These are phyloP conservation scores for Theileria sp. DNA, from an alignment of 169 alveolate genomes.

Conservation along the genomic window DNA sequence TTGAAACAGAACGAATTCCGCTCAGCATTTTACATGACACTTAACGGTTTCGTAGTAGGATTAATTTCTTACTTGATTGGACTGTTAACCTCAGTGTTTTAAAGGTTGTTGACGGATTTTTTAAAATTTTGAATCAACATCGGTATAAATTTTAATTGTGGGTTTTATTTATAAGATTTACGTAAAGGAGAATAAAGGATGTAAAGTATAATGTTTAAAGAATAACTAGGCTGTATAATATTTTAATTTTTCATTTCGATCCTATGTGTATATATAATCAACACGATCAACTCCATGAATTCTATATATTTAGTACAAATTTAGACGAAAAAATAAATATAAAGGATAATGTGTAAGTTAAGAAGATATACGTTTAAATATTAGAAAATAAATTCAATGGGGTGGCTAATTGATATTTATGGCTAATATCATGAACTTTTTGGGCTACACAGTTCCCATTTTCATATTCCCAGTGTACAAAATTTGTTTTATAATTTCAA, in stretches of 20 bases:
- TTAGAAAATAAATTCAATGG: background rate
- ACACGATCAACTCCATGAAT: background rate
- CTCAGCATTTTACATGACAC: conserved; percentile 54
- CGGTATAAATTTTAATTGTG: background rate
- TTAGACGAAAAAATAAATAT: background rate
- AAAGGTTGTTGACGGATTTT: background rate
- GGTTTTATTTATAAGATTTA: too few species aligned
- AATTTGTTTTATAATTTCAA: background rate
- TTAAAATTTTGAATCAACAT: too few species aligned
- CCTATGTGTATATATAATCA: background rate
- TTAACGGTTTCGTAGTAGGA: conserved; percentile 50
- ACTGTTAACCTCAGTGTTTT: conserved; percentile 5
- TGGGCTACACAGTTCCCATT: background rate
- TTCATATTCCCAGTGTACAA: background rate
- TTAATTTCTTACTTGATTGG: conserved; percentile 37
- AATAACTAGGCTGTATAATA: background rate
- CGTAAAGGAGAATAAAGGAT: background rate
- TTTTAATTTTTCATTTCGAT: background rate
- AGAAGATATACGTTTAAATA: background rate
- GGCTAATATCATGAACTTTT: background rate
- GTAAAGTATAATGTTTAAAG: background rate
- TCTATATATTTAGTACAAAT: background rate
- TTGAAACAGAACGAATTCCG: conserved; percentile 34
- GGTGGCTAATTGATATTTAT: background rate
- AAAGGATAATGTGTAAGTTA: background rate